Conservation (phyloP, 2,329 filamentous ascomycete species). For the Chalaropsis ovoidea region DNA sequence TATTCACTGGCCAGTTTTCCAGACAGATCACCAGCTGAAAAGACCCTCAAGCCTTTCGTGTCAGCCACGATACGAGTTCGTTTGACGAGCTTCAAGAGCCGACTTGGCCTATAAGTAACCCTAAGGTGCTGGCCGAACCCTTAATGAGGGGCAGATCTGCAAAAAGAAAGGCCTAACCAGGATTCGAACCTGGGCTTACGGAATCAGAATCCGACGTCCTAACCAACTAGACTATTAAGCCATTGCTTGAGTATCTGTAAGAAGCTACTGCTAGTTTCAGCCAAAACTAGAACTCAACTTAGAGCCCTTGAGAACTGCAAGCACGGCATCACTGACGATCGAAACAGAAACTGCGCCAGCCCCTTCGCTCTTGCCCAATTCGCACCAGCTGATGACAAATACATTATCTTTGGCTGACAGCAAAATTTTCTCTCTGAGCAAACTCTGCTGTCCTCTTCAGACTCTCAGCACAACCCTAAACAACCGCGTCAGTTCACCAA, state of each 20-base stretch:
- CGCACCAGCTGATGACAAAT: no score
- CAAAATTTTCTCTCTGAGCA: no score
- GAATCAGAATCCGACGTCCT: slow-evolving; percentile 25
- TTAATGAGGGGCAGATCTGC: background rate
- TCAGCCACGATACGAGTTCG: slow-evolving; percentile 1
- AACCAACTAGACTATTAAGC: slow-evolving; percentile 25
- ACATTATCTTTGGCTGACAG: no score
- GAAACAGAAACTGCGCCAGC: no score
- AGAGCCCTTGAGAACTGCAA: background rate
- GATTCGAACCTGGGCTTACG: slow-evolving; percentile 25
- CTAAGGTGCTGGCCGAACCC: background rate
- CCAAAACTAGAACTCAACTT: no score
- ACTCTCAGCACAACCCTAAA: background rate
- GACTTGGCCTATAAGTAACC: background rate
- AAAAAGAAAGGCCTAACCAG: slow-evolving; percentile 23
- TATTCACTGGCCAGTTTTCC: background rate
- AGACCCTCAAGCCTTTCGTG: background rate
- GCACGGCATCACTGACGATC: no score
- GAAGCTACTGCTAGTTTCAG: background rate
- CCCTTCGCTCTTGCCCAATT: no score
- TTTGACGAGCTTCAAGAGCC: background rate
- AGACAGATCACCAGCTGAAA: background rate
- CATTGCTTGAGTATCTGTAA: background rate
- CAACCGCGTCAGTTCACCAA: background rate
- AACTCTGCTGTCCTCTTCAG: background rate